A percentile compares a stretch with the other conserved stretches of the same genome.
Evolutionary conservation across 768 basidiomycete genomes (phyloP).

Genomic region (Suillus sp.): DNA sequence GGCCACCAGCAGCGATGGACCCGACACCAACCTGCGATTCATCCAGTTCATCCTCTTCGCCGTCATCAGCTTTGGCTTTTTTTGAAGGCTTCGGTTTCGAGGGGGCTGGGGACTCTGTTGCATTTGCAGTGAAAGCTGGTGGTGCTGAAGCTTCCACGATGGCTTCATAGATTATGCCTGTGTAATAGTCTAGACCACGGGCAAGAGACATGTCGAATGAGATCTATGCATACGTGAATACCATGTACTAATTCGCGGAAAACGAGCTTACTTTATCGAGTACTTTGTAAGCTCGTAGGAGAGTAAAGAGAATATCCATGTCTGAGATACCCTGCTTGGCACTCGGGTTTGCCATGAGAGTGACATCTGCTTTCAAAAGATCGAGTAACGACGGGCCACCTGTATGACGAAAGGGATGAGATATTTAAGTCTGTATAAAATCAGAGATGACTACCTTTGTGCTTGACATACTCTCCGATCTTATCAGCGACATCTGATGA

Average conservation of each 20-base stretch:
- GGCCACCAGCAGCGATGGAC: slow-evolving; percentile 98
- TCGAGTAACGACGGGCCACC: slow-evolving; percentile 80
- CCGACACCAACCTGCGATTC: slow-evolving; percentile 94
- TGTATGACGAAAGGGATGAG: slow-evolving; percentile 29
- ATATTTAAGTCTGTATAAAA: neutral
- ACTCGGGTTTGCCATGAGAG: slow-evolving; percentile 65
- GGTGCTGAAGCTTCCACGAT: slow-evolving; percentile 93
- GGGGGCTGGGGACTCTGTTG: slow-evolving; percentile 40
- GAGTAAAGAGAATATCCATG: slow-evolving; percentile 82
- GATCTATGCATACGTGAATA: slow-evolving; percentile 50
- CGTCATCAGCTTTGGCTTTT: slow-evolving; percentile 45
- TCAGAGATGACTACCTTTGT: slow-evolving; percentile 66
- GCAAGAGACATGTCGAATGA: slow-evolving; percentile 97
- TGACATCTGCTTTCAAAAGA: slow-evolving; percentile 61
- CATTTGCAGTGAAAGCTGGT: slow-evolving; percentile 68
- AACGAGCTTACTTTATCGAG: slow-evolving; percentile 63
- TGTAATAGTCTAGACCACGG: slow-evolving; percentile 98
- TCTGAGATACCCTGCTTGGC: slow-evolving; percentile 85
- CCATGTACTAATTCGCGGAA: neutral
- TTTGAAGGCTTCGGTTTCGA: slow-evolving; percentile 42
- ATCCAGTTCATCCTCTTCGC: slow-evolving; percentile 80
- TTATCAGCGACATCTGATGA: slow-evolving; percentile 80
- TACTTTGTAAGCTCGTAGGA: slow-evolving; percentile 80
- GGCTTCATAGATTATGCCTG: slow-evolving; percentile 97
- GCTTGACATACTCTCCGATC: slow-evolving; percentile 96